Conservation (phyloP, 2,329 filamentous ascomycete genomes). For the Bipolaris sorokiniana region DNA sequence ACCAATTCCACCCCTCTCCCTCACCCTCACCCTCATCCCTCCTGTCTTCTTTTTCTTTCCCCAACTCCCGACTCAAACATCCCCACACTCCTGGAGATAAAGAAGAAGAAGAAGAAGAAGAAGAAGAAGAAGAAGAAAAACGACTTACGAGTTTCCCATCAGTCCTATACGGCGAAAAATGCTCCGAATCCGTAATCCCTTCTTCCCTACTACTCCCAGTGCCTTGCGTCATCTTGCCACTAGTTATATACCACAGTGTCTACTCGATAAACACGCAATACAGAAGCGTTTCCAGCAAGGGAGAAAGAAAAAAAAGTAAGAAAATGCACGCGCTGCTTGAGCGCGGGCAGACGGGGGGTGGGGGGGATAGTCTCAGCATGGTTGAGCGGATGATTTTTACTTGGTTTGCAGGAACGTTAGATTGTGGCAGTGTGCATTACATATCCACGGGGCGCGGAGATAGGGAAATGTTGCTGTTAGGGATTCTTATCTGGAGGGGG, state of each 20-base stretch:
- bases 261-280: background rate
- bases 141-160: slow-evolving; percentile 63
- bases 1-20: background rate
- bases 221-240: slow-evolving; percentile 11
- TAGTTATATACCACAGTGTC: background rate
- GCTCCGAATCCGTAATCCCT: slow-evolving; percentile 47
- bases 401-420: background rate
- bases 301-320: background rate
- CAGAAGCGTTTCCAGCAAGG: no score
- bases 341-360: background rate
- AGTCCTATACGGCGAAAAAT: slow-evolving; percentile 63
- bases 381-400: slow-evolving; percentile 33
- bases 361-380: slow-evolving; percentile 40
- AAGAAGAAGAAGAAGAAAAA: background rate
- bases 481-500: slow-evolving; percentile 18
- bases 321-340: slow-evolving; percentile 19
- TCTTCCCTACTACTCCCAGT: background rate
- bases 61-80: no score
- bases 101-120: background rate
- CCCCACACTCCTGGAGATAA: no score
- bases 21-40: no score
- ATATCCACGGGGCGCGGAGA: slow-evolving; percentile 50
- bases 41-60: background rate
- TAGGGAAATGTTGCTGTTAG: slow-evolving; percentile 20
- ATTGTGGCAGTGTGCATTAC: slow-evolving; percentile 29